phyloP scores from a whole-genome alignment of 331 rosid species.

The Spiraea crenata region DNA sequence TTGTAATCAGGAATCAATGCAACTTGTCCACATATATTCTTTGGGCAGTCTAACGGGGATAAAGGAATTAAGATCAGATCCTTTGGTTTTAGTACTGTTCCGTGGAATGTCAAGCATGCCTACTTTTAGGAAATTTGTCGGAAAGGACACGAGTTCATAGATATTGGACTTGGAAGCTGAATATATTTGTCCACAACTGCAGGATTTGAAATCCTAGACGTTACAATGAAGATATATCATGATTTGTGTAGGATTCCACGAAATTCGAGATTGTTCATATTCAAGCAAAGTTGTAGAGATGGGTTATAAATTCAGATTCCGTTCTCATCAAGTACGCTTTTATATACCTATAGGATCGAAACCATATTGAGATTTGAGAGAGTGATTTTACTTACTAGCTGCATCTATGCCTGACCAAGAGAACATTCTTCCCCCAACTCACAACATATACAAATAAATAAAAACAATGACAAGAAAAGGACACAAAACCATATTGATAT shows the following conservation, averaged over 20 bases:
- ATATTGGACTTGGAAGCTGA: background rate
- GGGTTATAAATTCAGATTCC: background rate
- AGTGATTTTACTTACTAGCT: slow-evolving; percentile 5
- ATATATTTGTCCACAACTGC: background rate
- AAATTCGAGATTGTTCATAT: too few relatives aligned
- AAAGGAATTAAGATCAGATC: slow-evolving; percentile 3
- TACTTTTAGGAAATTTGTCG: background rate
- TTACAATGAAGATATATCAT: too few relatives aligned
- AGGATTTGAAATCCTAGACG: too few relatives aligned
- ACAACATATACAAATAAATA: background rate
- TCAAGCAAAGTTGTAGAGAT: too few relatives aligned
- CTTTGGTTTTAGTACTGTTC: background rate
- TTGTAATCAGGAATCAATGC: slow-evolving; percentile 2
- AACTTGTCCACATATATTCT: slow-evolving; percentile 20
- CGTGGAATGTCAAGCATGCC: background rate
- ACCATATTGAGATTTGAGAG: background rate
- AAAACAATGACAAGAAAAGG: too few relatives aligned
- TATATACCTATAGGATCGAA: background rate
- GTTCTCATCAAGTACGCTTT: background rate
- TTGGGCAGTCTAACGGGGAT: background rate
- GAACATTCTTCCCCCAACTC: background rate
- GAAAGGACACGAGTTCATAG: background rate
- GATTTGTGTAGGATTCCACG: too few relatives aligned
- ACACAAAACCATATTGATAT: too few relatives aligned
- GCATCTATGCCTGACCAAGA: background rate